Evolutionary conservation across 768 basidiomycete species (phyloP), one percentile per base, ranked within the genome.

Genomic region (Mycena capillaripes): DNA sequence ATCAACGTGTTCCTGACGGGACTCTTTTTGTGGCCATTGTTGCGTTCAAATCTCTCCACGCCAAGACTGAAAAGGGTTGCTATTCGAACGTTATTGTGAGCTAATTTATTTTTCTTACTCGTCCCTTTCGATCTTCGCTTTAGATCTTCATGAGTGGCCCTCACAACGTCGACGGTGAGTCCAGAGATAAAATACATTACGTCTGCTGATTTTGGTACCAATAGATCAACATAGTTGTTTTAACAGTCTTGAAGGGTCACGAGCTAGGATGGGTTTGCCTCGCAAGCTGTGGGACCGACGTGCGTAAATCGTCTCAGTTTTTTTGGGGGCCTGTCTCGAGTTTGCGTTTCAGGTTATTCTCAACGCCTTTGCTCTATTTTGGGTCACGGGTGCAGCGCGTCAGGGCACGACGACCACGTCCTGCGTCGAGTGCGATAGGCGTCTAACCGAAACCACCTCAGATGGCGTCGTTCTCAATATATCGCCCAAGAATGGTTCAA

Each of bases 11-110:
- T 78, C n/a, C 57, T 81, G 60, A 83, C 80, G 2, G 59, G 64
- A 23, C 76, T 84, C 21, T 85, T 85, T 76, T 73, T 86, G 34
- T 84, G 78, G 78, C 84, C 84, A 0, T 75, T 86, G 4, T 62
- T 74, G 27, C 74, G 77, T 27, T 73, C 77, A 11, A 68, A 76
- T 46, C 75, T 81, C 56, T 74, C 70, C 55, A 80, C 76, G n/a
- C 62, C 74, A 4, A 75, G 75, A 2, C 73, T 84, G 3, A 78
- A 77, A 21, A 58, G 75, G 23, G 77, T 84, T 40, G 82, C 84
- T 2, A 50, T 72, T 17, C 79, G 84, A n/a, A 84, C 84, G 0
- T 69, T 83, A n/a, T 64, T 79, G 81, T 83, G 36, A 40, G 83
- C 11, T 32, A 3, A n/a, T 25, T 46, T 36, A 32, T 50, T 29